Evolutionary conservation across 2,329 filamentous ascomycete genomes (phyloP).

Genomic region (Tolypocladium ophioglossoides): DNA sequence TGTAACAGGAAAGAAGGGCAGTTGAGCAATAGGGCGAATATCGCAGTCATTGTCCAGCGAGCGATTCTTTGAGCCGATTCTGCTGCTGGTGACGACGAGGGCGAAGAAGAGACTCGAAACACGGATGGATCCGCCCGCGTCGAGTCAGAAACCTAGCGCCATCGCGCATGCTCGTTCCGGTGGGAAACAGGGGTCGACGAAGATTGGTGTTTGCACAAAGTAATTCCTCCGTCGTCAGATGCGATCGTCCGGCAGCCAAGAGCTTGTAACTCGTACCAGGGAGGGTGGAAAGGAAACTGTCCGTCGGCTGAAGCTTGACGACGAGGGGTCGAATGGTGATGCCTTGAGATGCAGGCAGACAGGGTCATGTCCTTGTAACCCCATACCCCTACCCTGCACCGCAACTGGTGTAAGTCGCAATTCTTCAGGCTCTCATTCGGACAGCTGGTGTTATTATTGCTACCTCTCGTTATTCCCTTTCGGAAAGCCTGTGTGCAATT

Average conservation of each 20-base stretch:
- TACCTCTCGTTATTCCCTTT: too few species aligned
- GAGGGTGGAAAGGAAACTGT: not conserved
- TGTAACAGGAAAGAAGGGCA: not conserved
- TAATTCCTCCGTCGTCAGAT: not conserved
- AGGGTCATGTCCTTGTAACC: too few species aligned
- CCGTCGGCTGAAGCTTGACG: not conserved
- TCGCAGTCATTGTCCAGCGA: not conserved
- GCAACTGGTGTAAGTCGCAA: not conserved
- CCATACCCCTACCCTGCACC: not conserved
- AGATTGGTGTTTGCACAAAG: not conserved
- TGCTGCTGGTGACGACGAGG: not conserved
- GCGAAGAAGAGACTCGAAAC: conserved; percentile 1
- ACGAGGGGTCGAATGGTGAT: not conserved
- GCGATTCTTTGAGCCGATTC: not conserved
- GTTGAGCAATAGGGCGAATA: not conserved
- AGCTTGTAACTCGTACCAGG: not conserved
- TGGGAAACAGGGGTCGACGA: not conserved
- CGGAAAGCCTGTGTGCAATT: too few species aligned
- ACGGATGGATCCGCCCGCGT: not conserved
- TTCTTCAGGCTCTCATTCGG: not conserved
- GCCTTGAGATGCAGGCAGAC: not conserved
- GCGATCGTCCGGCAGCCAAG: not conserved
- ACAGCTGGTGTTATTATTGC: too few species aligned
- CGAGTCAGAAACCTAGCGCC: not conserved
- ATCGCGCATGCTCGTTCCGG: not conserved